Percentiles rank a stretch among this genome's conserved stretches.
phyloP scores from a whole-genome alignment of 192 early-diverging fungal species.

The Chytriomyces sp. region DNA sequence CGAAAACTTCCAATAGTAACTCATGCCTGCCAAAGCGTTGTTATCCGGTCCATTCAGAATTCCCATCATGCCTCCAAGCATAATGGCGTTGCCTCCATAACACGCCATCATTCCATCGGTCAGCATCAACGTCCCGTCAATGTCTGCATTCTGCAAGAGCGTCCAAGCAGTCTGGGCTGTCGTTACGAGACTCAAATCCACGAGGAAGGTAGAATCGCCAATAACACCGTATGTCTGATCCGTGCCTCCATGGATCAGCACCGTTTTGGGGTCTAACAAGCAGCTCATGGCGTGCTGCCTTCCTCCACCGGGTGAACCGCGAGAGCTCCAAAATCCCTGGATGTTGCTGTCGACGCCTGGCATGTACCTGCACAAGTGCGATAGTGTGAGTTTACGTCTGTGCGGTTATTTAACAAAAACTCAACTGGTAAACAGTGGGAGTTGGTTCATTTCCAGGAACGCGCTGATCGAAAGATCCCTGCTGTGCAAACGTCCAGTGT shows the following conservation, averaged over 20 bases:
- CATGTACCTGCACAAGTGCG: constrained; percentile 6
- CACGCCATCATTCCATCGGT: constrained; percentile 17
- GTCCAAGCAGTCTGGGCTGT: not conserved
- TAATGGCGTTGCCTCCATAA: constrained; percentile 1
- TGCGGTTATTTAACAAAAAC: no score
- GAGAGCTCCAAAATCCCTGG: not conserved
- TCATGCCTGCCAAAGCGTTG: not conserved
- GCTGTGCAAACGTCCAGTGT: not conserved
- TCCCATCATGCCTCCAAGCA: constrained; percentile 6
- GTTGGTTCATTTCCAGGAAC: not conserved
- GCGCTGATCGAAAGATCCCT: not conserved
- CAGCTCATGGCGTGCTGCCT: not conserved
- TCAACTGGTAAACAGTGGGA: constrained; percentile 19
- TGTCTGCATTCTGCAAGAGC: not conserved
- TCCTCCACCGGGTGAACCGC: not conserved
- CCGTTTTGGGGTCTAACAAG: constrained; percentile 12
- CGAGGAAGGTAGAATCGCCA: not conserved
- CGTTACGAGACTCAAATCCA: not conserved
- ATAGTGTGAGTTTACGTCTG: no score
- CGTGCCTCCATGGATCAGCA: constrained; percentile 13
- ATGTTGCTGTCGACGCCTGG: not conserved
- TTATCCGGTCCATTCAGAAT: not conserved
- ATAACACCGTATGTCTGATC: not conserved
- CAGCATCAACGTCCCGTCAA: not conserved
- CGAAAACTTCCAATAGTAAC: not conserved